These are phyloP conservation scores for Quercus suber DNA, from an alignment of 306 rosid genomes.

Conservation along the genomic window DNA sequence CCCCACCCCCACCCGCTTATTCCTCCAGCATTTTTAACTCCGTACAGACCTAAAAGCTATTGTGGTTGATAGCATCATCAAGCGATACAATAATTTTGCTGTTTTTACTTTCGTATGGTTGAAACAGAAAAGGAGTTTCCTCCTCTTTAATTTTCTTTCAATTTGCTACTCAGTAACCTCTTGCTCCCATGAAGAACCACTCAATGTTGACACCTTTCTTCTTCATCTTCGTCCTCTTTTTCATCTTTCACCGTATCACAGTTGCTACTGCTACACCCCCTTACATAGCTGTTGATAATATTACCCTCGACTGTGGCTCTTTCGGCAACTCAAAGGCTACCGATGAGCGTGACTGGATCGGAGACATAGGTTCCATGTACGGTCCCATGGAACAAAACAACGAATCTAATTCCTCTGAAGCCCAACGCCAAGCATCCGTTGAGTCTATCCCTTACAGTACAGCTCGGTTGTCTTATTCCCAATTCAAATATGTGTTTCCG, in stretches of 20 bases:
- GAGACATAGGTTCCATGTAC: conserved; percentile 10
- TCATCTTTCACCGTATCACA: background rate
- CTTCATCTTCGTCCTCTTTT: background rate
- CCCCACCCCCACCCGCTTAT: too few species aligned
- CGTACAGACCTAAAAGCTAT: too few species aligned
- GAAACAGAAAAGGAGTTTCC: too few species aligned
- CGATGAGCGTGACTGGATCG: background rate
- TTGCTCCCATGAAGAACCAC: too few species aligned
- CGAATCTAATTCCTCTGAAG: conserved; percentile 17
- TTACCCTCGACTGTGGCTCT: conserved; percentile 2
- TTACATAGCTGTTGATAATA: background rate
- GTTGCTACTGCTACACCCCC: background rate
- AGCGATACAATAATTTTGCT: too few species aligned
- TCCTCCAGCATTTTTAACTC: too few species aligned
- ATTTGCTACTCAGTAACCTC: too few species aligned
- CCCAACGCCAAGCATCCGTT: background rate
- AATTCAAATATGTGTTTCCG: conserved; percentile 32
- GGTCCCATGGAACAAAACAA: background rate
- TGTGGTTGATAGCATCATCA: too few species aligned
- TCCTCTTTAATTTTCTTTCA: too few species aligned
- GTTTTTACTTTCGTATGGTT: too few species aligned
- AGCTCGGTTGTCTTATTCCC: conserved; percentile 34
- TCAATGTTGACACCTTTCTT: too few species aligned
- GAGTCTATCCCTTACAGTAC: conserved; percentile 25
- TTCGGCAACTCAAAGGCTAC: background rate